Conservation (phyloP, 768 basidiomycete genomes). For the Mycena amicta region DNA sequence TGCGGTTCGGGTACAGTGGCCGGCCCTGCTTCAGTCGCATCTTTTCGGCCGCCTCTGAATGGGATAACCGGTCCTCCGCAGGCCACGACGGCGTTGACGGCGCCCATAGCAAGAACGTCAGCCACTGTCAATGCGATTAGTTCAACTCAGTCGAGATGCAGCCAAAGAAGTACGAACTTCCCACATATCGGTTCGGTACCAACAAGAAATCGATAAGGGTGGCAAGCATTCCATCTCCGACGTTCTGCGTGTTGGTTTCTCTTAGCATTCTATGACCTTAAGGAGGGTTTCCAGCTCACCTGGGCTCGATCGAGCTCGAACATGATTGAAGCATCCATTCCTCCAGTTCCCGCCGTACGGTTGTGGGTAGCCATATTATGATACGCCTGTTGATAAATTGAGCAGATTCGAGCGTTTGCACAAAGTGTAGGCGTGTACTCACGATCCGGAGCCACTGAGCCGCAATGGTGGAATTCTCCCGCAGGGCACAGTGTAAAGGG, state of each 20-base stretch:
- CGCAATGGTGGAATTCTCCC: slow-evolving; percentile 13
- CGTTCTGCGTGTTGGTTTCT: neutral
- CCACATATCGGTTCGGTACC: slow-evolving; percentile 6
- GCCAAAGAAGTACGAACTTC: slow-evolving; percentile 6
- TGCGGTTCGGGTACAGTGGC: too few species aligned
- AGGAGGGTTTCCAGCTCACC: slow-evolving; percentile 3
- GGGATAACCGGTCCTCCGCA: slow-evolving; percentile 27
- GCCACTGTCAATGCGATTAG: slow-evolving; percentile 13
- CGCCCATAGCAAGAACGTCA: slow-evolving; percentile 25
- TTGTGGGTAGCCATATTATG: slow-evolving; percentile 26
- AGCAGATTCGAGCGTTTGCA: neutral
- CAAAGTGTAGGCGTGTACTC: neutral
- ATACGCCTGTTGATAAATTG: slow-evolving; percentile 9
- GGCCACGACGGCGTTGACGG: slow-evolving; percentile 4
- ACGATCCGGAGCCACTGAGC: slow-evolving; percentile 24
- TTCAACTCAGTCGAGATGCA: neutral
- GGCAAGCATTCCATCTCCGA: slow-evolving; percentile 2
- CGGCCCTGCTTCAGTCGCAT: too few species aligned
- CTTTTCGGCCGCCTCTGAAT: too few species aligned
- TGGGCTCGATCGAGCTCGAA: slow-evolving; percentile 24
- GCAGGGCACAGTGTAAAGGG: neutral
- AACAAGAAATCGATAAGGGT: neutral
- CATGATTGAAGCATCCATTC: too few species aligned
- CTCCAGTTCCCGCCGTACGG: slow-evolving; percentile 19
- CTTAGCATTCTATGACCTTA: neutral